phyloP scores from a whole-genome alignment of 1,139 yeast genomes.

The Geotrichum australiense region DNA sequence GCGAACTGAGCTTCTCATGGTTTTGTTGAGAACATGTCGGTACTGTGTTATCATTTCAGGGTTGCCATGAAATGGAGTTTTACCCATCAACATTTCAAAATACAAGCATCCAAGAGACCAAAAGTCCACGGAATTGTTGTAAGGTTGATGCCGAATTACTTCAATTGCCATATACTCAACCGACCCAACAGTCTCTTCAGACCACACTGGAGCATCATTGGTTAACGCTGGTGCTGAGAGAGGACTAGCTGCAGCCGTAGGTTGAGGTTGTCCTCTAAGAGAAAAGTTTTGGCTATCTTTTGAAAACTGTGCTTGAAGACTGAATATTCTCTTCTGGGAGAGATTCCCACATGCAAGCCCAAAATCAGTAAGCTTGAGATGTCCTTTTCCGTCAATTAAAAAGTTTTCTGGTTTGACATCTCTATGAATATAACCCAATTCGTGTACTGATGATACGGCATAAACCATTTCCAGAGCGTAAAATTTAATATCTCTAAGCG shows the following conservation, averaged over 20 bases:
- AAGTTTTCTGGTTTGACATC: constrained; percentile 88
- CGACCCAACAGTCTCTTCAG: constrained; percentile 18
- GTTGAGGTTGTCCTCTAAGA: neutral
- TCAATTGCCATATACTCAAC: constrained; percentile 19
- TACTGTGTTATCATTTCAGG: constrained; percentile 13
- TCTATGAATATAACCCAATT: constrained; percentile 76
- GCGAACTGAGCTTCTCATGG: neutral
- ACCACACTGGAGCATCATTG: constrained; percentile 11
- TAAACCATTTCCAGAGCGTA: constrained; percentile 58
- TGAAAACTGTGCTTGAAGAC: constrained; percentile 12
- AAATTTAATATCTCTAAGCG: constrained; percentile 11
- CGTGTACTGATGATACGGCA: constrained; percentile 73
- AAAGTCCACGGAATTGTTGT: constrained; percentile 16
- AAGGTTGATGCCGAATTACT: constrained; percentile 13
- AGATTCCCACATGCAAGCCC: constrained; percentile 45
- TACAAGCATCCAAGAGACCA: constrained; percentile 19
- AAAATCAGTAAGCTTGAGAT: constrained; percentile 80
- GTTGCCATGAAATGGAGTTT: constrained; percentile 18
- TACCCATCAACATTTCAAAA: constrained; percentile 18
- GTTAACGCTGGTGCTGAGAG: constrained; percentile 8
- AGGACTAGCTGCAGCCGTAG: neutral
- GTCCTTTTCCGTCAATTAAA: constrained; percentile 79
- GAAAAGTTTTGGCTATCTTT: constrained; percentile 1
- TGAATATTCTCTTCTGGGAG: constrained; percentile 9
- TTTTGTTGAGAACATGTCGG: constrained; percentile 4